Conservation (phyloP, 305 asterid species). For the Fraxinus albicans region DNA sequence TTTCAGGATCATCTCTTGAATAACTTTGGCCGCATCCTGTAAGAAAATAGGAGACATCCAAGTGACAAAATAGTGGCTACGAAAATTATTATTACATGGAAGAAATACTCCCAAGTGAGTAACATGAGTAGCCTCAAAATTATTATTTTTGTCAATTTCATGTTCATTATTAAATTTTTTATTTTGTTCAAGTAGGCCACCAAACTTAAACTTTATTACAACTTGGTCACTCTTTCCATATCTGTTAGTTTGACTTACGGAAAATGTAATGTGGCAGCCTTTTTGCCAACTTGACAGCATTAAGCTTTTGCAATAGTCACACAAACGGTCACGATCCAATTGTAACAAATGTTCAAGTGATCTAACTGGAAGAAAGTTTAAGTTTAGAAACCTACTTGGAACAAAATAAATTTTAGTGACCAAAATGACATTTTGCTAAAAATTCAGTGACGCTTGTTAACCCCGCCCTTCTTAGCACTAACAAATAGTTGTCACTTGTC, state of each 20-base stretch:
- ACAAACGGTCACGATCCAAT: neutral
- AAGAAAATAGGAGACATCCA: neutral
- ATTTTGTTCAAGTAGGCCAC: neutral
- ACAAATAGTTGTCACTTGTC: neutral
- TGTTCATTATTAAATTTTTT: neutral
- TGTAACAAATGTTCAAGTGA: neutral
- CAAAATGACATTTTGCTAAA: neutral
- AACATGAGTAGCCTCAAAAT: neutral
- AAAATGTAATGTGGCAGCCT: neutral
- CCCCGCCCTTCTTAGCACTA: neutral
- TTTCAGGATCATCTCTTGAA: conserved; percentile 59
- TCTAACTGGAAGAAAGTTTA: neutral
- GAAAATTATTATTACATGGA: neutral
- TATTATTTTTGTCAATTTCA: neutral
- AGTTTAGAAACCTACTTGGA: neutral
- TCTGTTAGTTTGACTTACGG: neutral
- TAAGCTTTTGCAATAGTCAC: neutral
- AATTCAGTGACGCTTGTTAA: neutral
- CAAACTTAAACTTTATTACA: neutral
- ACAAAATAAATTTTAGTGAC: neutral
- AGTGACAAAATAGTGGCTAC: neutral
- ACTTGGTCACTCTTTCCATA: neutral
- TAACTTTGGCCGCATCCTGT: conserved; percentile 81
- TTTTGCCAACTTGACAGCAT: neutral
- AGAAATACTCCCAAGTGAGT: neutral